Conservation (phyloP, 2,329 filamentous ascomycete species). For the Pseudogymnoascus verrucosus region DNA sequence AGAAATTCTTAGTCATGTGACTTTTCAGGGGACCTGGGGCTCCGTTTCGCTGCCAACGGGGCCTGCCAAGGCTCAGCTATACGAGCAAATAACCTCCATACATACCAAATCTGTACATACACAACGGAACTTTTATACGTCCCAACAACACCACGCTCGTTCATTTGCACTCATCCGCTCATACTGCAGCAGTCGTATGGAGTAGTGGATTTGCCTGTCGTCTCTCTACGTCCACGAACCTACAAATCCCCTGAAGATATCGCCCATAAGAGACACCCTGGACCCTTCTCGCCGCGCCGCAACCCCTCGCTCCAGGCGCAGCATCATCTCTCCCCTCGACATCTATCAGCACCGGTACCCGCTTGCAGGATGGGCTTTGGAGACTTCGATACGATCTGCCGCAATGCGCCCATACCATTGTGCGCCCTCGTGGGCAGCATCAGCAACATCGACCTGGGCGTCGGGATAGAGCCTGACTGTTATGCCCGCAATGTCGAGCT, state of each 20-base stretch:
- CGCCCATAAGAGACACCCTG: background rate
- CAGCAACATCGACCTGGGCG: constrained; percentile 55
- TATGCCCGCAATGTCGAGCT: constrained; percentile 92
- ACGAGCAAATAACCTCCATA: constrained; percentile 5
- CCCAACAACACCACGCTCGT: constrained; percentile 1
- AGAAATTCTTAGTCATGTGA: background rate
- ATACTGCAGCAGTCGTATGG: background rate
- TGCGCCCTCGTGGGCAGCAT: constrained; percentile 78
- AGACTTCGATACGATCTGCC: constrained; percentile 81
- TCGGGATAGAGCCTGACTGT: constrained; percentile 81
- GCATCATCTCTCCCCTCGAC: background rate
- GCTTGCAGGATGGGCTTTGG: constrained; percentile 70
- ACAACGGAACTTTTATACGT: constrained; percentile 4
- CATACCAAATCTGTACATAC: constrained; percentile 2
- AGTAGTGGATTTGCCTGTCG: background rate
- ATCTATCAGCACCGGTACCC: background rate
- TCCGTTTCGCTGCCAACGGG: constrained; percentile 6
- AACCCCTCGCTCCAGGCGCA: constrained; percentile 9
- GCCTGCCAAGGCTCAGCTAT: background rate
- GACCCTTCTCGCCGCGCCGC: constrained; percentile 2
- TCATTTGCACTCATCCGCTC: background rate
- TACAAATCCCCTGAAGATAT: background rate
- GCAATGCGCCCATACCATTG: constrained; percentile 74
- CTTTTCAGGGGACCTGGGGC: background rate
- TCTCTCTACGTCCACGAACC: background rate